Conservation (phyloP, 73 alveolate genomes). For the Stentor coeruleus region DNA sequence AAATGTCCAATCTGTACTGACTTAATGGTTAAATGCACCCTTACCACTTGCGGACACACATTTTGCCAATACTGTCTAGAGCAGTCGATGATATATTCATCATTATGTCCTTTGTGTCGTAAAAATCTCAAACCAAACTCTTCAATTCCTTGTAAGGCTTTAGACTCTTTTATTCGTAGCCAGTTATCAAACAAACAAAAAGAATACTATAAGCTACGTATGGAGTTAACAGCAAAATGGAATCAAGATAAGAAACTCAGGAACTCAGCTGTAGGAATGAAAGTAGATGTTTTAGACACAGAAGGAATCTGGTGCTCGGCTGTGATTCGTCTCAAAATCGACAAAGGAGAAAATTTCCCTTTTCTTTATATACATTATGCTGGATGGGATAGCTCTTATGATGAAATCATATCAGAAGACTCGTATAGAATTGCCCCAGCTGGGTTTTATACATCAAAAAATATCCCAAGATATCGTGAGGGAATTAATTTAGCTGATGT, state of each 20-base stretch:
- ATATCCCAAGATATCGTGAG: slow-evolving; percentile 61
- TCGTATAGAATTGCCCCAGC: slow-evolving; percentile 62
- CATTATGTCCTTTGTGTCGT: slow-evolving; percentile 58
- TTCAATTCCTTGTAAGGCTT: slow-evolving; percentile 32
- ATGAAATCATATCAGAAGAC: slow-evolving; percentile 49
- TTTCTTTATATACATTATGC: slow-evolving; percentile 41
- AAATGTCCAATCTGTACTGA: slow-evolving; percentile 59
- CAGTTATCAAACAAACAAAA: slow-evolving; percentile 41
- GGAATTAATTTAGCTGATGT: no score
- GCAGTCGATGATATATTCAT: slow-evolving; percentile 43
- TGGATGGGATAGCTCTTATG: slow-evolving; percentile 62
- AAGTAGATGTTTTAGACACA: slow-evolving; percentile 64
- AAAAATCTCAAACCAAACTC: no score
- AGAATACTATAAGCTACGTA: slow-evolving; percentile 28
- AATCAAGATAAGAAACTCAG: slow-evolving; percentile 37
- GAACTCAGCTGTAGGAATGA: slow-evolving; percentile 23
- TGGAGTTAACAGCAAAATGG: neutral
- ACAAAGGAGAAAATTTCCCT: slow-evolving; percentile 24
- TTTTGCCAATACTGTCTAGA: slow-evolving; percentile 59
- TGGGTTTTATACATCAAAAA: slow-evolving; percentile 62
- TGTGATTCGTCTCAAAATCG: slow-evolving; percentile 29
- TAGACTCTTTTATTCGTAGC: slow-evolving; percentile 16
- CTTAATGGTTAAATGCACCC: slow-evolving; percentile 32
- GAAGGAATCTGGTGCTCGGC: slow-evolving; percentile 68
- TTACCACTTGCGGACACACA: slow-evolving; percentile 66